Percentiles rank a stretch among this genome's conserved stretches.
These are phyloP conservation scores for Coniosporium apollinis DNA, from an alignment of 495 filamentous ascomycete species.

Conservation along the genomic window DNA sequence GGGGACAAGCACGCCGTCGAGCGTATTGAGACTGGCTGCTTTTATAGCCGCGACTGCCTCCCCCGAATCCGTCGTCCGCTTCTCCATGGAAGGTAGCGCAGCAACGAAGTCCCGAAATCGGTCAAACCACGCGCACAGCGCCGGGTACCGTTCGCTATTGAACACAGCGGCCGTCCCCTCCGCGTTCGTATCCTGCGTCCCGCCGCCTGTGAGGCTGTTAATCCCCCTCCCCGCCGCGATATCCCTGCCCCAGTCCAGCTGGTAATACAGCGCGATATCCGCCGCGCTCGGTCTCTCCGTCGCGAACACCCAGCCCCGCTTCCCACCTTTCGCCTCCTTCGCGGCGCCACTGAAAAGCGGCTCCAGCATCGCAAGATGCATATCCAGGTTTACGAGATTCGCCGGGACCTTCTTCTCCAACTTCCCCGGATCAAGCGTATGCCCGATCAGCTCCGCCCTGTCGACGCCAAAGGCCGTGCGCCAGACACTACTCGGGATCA, in stretches of 20 bases:
- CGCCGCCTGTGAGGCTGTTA: conserved; percentile 17
- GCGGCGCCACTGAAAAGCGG: conserved; percentile 10
- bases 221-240: conserved; percentile 14
- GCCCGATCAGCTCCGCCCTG: conserved; percentile 17
- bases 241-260: conserved; percentile 19
- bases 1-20: conserved; percentile 11
- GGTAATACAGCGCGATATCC: conserved; percentile 17
- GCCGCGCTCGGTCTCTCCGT: conserved; percentile 14
- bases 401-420: conserved; percentile 15
- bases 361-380: conserved; percentile 22
- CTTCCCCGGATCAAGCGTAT: conserved; percentile 17
- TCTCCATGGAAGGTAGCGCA: conserved; percentile 9
- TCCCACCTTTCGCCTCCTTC: not conserved
- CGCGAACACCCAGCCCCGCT: conserved; percentile 11
- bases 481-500: conserved; percentile 21
- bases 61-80: conserved; percentile 3
- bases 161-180: conserved; percentile 12
- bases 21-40: conserved; percentile 3
- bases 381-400: conserved; percentile 17
- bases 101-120: conserved; percentile 10
- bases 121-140: conserved; percentile 14
- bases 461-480: conserved; percentile 16
- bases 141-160: conserved; percentile 17
- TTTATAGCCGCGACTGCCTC: conserved; percentile 8
- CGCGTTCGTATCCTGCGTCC: conserved; percentile 9